Conservation (phyloP, 306 rosid species). For the Acacia crassicarpa region DNA sequence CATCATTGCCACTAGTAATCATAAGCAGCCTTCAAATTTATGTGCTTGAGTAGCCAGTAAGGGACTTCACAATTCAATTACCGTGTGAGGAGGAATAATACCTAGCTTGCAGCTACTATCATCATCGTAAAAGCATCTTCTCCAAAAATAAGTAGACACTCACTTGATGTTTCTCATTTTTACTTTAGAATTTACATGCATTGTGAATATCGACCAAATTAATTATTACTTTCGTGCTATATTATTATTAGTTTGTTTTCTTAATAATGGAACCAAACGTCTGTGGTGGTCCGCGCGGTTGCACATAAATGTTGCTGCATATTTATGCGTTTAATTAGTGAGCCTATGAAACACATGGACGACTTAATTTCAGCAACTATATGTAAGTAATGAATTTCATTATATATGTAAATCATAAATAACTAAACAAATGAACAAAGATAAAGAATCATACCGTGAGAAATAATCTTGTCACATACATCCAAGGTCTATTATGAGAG, state of each 20-base stretch:
- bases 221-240: neutral
- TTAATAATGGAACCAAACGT: neutral
- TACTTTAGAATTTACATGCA: neutral
- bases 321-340: neutral
- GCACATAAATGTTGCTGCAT: neutral
- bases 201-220: neutral
- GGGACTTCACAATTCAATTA: no score
- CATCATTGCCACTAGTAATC: no score
- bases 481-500: neutral
- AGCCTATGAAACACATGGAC: neutral
- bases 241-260: neutral
- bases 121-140: slow-evolving; percentile 18
- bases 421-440: neutral
- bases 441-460: neutral
- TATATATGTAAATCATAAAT: neutral
- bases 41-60: no score
- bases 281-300: neutral
- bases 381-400: neutral
- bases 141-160: slow-evolving; percentile 1
- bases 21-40: no score
- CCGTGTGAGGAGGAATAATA: neutral
- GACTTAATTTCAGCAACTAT: neutral
- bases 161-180: neutral
- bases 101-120: neutral
- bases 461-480: neutral